Conservation (phyloP, 257 asterid species). For the Nicotiana noctiflora region DNA sequence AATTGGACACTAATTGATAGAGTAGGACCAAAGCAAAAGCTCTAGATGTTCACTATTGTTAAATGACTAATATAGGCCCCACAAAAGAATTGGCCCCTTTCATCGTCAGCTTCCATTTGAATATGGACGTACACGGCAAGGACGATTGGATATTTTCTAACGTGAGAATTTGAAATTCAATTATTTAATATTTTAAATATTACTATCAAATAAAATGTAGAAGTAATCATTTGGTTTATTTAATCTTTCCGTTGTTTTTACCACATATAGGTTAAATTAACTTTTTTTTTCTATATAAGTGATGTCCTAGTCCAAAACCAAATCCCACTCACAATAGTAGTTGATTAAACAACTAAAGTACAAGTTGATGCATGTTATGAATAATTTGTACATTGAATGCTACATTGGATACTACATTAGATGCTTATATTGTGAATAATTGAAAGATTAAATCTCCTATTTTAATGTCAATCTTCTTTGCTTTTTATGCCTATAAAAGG, state of each 20-base stretch:
- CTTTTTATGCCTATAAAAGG: too few relatives aligned
- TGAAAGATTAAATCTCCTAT: too few relatives aligned
- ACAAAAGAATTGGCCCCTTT: not conserved
- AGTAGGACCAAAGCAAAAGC: not conserved
- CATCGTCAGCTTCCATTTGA: slow-evolving; percentile 22
- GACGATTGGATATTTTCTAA: slow-evolving; percentile 34
- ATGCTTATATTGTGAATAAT: too few relatives aligned
- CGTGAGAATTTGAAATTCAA: not conserved
- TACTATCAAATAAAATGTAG: not conserved
- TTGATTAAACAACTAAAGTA: not conserved
- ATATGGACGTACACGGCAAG: slow-evolving; percentile 41
- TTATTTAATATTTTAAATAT: not conserved
- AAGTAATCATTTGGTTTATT: not conserved
- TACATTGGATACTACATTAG: too few relatives aligned
- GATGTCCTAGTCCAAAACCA: slow-evolving; percentile 28
- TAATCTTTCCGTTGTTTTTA: not conserved
- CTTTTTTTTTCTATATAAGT: not conserved
- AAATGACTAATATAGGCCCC: not conserved
- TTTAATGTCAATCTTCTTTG: too few relatives aligned
- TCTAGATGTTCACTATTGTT: not conserved
- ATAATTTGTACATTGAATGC: too few relatives aligned
- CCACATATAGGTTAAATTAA: slow-evolving; percentile 11
- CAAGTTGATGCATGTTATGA: not conserved
- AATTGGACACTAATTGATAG: not conserved
- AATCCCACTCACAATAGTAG: slow-evolving; percentile 36